A percentile compares a stretch with the other conserved stretches of the same genome.
Conservation (phyloP, 2,329 filamentous ascomycete species). For the Venturia asperata region DNA sequence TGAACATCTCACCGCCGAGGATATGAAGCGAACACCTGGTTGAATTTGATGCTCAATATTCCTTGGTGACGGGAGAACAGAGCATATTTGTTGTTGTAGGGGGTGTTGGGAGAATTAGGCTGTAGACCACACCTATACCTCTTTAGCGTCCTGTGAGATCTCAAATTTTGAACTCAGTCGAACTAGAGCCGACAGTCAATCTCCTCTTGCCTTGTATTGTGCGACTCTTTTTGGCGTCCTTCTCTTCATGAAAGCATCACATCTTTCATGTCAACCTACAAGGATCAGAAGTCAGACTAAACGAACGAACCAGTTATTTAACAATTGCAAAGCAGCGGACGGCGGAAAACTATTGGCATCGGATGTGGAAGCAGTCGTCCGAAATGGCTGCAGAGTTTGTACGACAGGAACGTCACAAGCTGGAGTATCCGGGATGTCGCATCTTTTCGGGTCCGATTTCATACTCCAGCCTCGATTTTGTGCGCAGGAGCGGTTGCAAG, state of each 20-base stretch:
- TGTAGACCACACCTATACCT: too few relatives aligned
- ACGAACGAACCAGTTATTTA: not conserved
- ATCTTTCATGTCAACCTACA: not conserved
- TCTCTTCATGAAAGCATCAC: not conserved
- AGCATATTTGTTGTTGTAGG: not conserved
- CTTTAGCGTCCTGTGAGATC: too few relatives aligned
- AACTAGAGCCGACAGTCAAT: too few relatives aligned
- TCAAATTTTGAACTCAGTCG: too few relatives aligned
- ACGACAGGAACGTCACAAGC: not conserved
- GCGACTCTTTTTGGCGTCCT: too few relatives aligned
- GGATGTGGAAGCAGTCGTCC: too few relatives aligned
- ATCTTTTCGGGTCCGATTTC: not conserved
- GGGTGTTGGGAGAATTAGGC: too few relatives aligned
- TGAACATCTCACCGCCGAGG: not conserved
- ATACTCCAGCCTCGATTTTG: not conserved
- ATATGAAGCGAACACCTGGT: not conserved
- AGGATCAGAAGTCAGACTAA: not conserved
- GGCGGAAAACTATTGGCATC: too few relatives aligned
- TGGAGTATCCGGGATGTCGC: not conserved
- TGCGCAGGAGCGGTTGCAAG: not conserved
- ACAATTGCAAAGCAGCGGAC: not conserved
- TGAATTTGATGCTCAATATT: not conserved
- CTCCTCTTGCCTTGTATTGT: too few relatives aligned
- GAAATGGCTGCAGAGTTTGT: not conserved
- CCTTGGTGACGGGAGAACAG: not conserved